phyloP scores from a whole-genome alignment of 2,329 filamentous ascomycete species.

The Fusarium protoensiforme region DNA sequence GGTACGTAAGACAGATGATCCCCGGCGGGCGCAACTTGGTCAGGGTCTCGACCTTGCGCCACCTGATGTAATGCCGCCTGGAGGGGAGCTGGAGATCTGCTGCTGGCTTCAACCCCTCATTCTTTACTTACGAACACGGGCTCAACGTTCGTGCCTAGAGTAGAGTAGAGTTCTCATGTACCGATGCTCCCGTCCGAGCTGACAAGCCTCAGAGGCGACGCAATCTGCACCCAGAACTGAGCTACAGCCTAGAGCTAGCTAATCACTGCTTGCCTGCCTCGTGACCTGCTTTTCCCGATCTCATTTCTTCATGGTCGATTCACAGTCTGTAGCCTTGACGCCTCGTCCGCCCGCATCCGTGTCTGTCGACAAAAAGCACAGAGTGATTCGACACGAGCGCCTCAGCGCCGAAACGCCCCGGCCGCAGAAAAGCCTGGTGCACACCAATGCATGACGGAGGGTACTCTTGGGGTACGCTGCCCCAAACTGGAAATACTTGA shows the following conservation, averaged over 20 bases:
- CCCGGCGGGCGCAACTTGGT: conserved; percentile 1
- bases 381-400: conserved; percentile 29
- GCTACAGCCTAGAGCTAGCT: not conserved
- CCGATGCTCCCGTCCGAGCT: conserved; percentile 1
- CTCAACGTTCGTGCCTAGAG: not conserved
- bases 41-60: conserved; percentile 31
- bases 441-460: conserved; percentile 18
- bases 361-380: conserved; percentile 25
- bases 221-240: not conserved
- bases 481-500: conserved; percentile 6
- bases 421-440: not conserved
- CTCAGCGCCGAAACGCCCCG: conserved; percentile 36
- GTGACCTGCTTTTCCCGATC: not conserved
- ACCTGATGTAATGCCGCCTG: conserved; percentile 38
- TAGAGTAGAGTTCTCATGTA: not conserved
- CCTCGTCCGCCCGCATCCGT: conserved; percentile 14
- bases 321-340: conserved; percentile 11
- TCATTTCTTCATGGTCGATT: not conserved
- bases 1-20: conserved; percentile 24
- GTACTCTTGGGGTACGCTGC: not conserved
- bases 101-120: not conserved
- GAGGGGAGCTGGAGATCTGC: not conserved
- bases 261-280: not conserved
- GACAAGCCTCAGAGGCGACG: not conserved
- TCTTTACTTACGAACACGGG: not conserved